Percentiles rank a stretch among this genome's conserved stretches.
Evolutionary conservation across 1,284 basidiomycete genomes (phyloP).

Genomic region (Melampsora allii-populina): DNA sequence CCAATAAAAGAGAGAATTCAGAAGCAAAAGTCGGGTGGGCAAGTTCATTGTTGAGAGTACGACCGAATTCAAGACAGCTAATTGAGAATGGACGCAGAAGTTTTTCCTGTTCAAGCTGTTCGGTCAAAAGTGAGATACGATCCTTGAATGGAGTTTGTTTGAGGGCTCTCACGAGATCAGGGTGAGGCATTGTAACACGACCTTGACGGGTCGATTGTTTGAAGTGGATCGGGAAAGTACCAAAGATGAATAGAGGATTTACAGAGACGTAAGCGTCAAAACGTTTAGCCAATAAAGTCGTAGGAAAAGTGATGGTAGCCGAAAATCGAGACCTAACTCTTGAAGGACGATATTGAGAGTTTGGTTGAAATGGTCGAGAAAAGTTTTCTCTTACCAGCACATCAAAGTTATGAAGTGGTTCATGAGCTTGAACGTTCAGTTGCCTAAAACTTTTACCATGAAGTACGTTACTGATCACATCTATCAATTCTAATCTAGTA

Average conservation of each 20-base stretch:
- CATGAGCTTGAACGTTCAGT: not conserved
- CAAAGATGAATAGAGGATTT: not conserved
- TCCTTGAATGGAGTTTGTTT: conserved; percentile 7
- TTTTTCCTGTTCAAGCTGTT: not conserved
- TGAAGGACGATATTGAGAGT: not conserved
- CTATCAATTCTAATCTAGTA: conserved; percentile 9
- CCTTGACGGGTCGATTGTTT: not conserved
- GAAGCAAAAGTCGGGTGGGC: not conserved
- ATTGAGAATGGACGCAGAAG: not conserved
- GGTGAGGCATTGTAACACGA: not conserved
- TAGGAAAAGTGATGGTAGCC: not conserved
- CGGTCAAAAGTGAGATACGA: not conserved
- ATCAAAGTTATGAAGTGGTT: conserved; percentile 4
- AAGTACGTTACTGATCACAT: not conserved
- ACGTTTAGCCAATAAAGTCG: not conserved
- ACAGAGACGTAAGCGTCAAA: not conserved
- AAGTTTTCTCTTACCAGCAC: not conserved
- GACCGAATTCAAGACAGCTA: conserved; percentile 2
- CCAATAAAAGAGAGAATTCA: not conserved
- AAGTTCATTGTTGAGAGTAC: not conserved
- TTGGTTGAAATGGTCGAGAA: not conserved
- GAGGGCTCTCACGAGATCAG: not conserved
- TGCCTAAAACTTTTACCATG: not conserved
- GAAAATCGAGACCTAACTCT: not conserved
- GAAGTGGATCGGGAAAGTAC: not conserved